Base-by-base conservation (phyloP, 176 grass and related monocot species). In the Eleusine coracana region DNA sequence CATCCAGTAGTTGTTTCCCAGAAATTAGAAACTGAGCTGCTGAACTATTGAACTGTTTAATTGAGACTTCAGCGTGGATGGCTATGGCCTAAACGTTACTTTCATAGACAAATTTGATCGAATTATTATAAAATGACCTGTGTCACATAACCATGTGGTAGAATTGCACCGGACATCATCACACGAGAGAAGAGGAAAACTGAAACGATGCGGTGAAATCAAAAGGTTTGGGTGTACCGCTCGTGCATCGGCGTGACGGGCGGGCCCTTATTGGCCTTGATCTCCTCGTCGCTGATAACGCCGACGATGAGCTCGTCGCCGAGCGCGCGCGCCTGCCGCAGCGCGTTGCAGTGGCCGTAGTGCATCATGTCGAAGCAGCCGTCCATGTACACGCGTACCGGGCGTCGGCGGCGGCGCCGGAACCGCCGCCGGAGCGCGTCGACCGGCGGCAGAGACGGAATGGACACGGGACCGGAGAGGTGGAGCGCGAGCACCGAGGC, bases 341-440 rank as follows among this genome's bases (percentile, higher is more conserved):
- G 83, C 56, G 91, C 91, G 87, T 97, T 97, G 82, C 94, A 94
- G 68, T 97, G 94, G 3, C 94, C 89, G 85, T 94, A 97, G 92
- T 97, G 95, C 95, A 97, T 97, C 95, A 97, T 97, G 92, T 97
- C 92, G 86, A 97, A 97, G 92, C 95, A 94, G 4, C 95, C 95
- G 68, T 97, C 95, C 92, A 97, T 92, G 88, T 97, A 97, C 21
- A 97, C 92, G 81, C 95, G 83, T 50, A 94, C 89, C 21, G 95
- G 95, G 76, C 79, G 87, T 50, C 78, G 70, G 16, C 51, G 77
- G 68, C 88, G 80, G 71, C 75, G 83, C 50, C 75, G 83, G 17
- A 86, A 52, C 56, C 90, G 37, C 31, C 83, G 82, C 5, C 78
- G 42, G 11, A 75, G 68, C 76, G 66, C 77, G 49, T 71, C 80